Base-by-base conservation (phyloP, 208 protist species). In the Jaenimonas drosophilae region DNA sequence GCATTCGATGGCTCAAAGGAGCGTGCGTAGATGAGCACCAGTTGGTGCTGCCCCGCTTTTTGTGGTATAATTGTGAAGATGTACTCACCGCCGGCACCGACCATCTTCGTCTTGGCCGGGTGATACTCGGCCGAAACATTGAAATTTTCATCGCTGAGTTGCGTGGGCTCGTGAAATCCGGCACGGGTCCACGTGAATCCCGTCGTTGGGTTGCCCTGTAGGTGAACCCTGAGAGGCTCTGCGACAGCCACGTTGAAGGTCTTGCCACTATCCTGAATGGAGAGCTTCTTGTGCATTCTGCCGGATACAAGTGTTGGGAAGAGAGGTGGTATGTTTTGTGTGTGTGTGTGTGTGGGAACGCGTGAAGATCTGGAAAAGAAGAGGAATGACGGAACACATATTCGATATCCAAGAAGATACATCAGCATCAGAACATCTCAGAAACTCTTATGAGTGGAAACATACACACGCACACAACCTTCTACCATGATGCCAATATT, bases 121-220 rank as follows among this genome's bases (percentile, higher is more conserved):
- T 47, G 27, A 2, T 37, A 4, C 19, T 5, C 28, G 12, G n/a
- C 50, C 0, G 20, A 20, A 3, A 59, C 45, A 12, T 62, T 43
- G 39, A 75, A 52, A 29, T 34, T 16, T 1, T 57, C 47, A 30
- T 73, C 61, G 24, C 52, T 73, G 17, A 48, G 25, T 5, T 43
- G 17, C 2, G 53, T 38, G 16, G 50, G 38, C 16, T 48, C 46
- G 19, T 30, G 33, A 40, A 62, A 55, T 20, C 59, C 61, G 9
- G 39, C 50, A 6, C 65, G 65, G 2, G 59, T 50, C 81, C 81
- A 90, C 16, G 5, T 42, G 71, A 68, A 87, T 31, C 81, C 81
- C 1, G 76, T 87, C 4, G 62, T 82, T 41, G 81, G 81, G 62
- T 86, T 91, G 21, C 70, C 62, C 4, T 24, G 2, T 25, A 91